Conservation (phyloP, 805 yeast genomes). For the Metschnikowia hibisci region DNA sequence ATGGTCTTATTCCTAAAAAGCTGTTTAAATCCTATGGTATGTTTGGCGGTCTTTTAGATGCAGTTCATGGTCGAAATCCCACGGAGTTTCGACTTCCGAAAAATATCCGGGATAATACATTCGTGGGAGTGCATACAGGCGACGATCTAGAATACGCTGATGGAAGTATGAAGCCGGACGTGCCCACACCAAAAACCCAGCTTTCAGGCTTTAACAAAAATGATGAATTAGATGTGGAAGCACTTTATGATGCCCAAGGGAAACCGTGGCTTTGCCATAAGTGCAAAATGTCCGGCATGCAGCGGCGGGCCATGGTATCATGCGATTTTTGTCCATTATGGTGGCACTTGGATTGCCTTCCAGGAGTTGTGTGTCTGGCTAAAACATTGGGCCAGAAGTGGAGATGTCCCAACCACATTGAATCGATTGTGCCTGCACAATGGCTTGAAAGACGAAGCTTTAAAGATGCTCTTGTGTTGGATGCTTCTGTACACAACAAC, state of each 20-base stretch:
- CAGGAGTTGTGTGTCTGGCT: constrained; percentile 67
- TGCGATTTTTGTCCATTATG: constrained; percentile 81
- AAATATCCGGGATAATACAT: constrained; percentile 58
- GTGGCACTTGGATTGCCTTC: constrained; percentile 88
- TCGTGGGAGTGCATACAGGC: constrained; percentile 67
- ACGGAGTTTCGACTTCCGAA: constrained; percentile 54
- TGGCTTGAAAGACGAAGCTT: constrained; percentile 41
- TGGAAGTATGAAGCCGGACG: constrained; percentile 42
- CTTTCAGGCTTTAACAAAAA: constrained; percentile 36
- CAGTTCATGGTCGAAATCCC: constrained; percentile 53
- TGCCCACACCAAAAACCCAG: constrained; percentile 38
- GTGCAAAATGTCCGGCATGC: constrained; percentile 69
- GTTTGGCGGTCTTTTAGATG: constrained; percentile 57
- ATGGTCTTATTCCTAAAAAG: constrained; percentile 21
- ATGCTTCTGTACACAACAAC: constrained; percentile 43
- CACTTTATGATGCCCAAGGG: constrained; percentile 64
- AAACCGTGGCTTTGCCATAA: constrained; percentile 66
- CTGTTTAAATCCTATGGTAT: constrained; percentile 42
- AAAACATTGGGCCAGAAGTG: constrained; percentile 76
- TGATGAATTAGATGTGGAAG: constrained; percentile 58
- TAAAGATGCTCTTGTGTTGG: constrained; percentile 49
- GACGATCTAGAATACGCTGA: constrained; percentile 70
- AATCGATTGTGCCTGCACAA: constrained; percentile 41
- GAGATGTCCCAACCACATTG: constrained; percentile 89
- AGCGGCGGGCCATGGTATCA: constrained; percentile 50